These are phyloP conservation scores for Trichosporon sp. DNA, from an alignment of 1,284 basidiomycete genomes.

Conservation along the genomic window DNA sequence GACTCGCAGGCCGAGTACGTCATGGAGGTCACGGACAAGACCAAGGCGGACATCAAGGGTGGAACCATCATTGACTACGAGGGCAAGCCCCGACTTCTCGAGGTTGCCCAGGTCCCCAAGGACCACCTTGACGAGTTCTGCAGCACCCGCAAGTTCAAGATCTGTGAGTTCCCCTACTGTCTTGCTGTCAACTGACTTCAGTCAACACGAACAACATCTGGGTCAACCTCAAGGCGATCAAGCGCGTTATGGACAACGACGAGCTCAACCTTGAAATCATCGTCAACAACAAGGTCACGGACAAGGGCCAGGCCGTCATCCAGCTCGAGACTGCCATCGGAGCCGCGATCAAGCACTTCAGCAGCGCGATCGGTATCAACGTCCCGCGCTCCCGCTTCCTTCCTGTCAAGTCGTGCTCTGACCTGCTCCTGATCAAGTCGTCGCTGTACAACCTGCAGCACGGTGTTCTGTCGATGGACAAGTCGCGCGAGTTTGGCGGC, in stretches of 20 bases:
- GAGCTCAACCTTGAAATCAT: conserved; percentile 74
- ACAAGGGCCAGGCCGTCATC: conserved; percentile 78
- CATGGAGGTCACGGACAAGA: conserved; percentile 99
- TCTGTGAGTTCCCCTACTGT: conserved; percentile 20
- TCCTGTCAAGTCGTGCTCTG: conserved; percentile 78
- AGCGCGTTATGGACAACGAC: conserved; percentile 85
- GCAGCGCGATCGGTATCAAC: conserved; percentile 87
- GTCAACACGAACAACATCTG: conserved; percentile 72
- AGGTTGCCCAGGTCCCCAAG: conserved; percentile 96
- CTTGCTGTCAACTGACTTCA: conserved; percentile 11
- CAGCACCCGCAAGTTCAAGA: conserved; percentile 74
- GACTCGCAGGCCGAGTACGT: conserved; percentile 81
- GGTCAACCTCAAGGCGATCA: conserved; percentile 89
- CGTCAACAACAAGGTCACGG: conserved; percentile 86
- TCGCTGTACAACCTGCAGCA: conserved; percentile 94
- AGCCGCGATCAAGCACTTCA: conserved; percentile 73
- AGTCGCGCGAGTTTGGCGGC: conserved; percentile 79
- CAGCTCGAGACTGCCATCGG: conserved; percentile 95
- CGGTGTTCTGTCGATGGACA: conserved; percentile 88
- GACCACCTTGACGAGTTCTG: conserved; percentile 99
- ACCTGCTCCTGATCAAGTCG: conserved; percentile 90
- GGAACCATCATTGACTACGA: conserved; percentile 98
- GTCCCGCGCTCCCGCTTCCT: conserved; percentile 96
- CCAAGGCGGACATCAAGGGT: conserved; percentile 99
- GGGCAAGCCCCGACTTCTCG: conserved; percentile 81